These are phyloP conservation scores for Diversispora epigaea DNA, from an alignment of 192 early-diverging fungal species.

Conservation along the genomic window DNA sequence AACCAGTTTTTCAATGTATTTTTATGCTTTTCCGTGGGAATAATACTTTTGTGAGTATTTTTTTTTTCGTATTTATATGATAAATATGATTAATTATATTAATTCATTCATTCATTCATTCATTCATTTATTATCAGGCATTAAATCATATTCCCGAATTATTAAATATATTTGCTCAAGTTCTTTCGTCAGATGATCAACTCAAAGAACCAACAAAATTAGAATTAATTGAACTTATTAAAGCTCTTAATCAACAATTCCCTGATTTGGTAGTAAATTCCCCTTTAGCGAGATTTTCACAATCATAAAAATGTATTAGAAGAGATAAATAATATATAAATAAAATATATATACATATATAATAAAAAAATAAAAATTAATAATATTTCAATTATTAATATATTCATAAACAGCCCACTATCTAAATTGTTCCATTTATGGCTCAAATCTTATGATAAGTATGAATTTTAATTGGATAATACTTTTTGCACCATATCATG, in stretches of 20 bases:
- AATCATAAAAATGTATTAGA: not conserved
- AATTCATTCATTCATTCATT: not conserved
- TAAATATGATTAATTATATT: not conserved
- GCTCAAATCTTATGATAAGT: too few species aligned
- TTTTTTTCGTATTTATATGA: not conserved
- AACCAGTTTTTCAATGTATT: constrained; percentile 70
- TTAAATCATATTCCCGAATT: constrained; percentile 52
- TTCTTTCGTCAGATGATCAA: constrained; percentile 58
- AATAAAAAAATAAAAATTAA: too few species aligned
- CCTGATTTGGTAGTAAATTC: constrained; percentile 33
- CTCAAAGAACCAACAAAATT: constrained; percentile 53
- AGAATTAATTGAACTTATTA: constrained; percentile 59
- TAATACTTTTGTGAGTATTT: constrained; percentile 47
- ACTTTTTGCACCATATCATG: too few species aligned
- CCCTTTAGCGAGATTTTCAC: constrained; percentile 1
- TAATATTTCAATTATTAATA: too few species aligned
- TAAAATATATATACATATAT: too few species aligned
- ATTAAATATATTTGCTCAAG: constrained; percentile 57
- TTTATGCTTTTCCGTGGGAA: constrained; percentile 61
- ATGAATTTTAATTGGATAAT: too few species aligned
- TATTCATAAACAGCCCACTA: too few species aligned
- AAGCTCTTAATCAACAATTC: constrained; percentile 53
- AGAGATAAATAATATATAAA: too few species aligned
- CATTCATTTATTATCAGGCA: constrained; percentile 36
- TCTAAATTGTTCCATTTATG: too few species aligned